phyloP scores from a whole-genome alignment of 306 rosid genomes.

The Quercus ilex region DNA sequence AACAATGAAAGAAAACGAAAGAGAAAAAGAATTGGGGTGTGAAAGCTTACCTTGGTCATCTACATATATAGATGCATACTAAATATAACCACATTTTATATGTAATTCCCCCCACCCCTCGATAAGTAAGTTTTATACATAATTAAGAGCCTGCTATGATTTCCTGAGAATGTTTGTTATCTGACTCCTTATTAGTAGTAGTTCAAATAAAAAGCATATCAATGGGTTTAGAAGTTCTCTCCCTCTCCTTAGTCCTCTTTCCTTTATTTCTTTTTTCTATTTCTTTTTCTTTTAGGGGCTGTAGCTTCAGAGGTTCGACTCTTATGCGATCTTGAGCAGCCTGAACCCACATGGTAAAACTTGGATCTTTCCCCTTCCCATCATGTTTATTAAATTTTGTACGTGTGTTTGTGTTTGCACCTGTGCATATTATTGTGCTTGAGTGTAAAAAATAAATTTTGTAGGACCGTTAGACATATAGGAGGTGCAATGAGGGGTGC shows the following conservation, averaged over 20 bases:
- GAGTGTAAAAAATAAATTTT: background rate
- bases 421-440: background rate
- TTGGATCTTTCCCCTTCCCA: background rate
- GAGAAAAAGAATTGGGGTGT: background rate
- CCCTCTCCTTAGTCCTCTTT: background rate
- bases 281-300: slow-evolving; percentile 31
- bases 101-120: background rate
- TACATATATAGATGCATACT: background rate
- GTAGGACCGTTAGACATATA: slow-evolving; percentile 78
- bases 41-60: background rate
- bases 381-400: background rate
- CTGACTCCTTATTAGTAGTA: background rate
- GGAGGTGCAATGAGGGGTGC: slow-evolving; percentile 98
- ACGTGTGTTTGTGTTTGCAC: background rate
- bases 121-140: background rate
- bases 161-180: background rate
- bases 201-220: background rate
- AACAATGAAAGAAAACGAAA: background rate
- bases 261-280: slow-evolving; percentile 19
- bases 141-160: background rate
- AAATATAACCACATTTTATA: background rate
- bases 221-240: background rate
- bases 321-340: slow-evolving; percentile 78
- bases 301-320: slow-evolving; percentile 84
- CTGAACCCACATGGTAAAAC: slow-evolving; percentile 78